Conservation (phyloP, 2,329 filamentous ascomycete species). For the Pochonia chlamydosporia region DNA sequence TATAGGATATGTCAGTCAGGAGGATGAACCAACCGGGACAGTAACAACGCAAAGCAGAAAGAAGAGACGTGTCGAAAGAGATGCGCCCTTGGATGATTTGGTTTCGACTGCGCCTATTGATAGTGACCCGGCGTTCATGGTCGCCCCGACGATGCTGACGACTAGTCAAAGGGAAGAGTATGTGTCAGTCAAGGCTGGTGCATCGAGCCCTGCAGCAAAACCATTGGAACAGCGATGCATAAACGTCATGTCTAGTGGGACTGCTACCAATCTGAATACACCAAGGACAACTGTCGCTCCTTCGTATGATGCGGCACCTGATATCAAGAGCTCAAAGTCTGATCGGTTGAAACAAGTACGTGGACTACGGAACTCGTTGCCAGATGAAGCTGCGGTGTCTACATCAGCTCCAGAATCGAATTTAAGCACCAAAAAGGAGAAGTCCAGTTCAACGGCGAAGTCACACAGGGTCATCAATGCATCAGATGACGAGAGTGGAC, state of each 20-base stretch:
- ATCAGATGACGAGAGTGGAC: background rate
- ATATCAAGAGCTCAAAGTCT: background rate
- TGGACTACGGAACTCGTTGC: background rate
- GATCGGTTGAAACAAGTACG: background rate
- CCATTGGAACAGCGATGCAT: constrained; percentile 1
- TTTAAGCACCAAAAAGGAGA: background rate
- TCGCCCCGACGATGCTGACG: constrained; percentile 27
- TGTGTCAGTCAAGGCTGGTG: constrained; percentile 16
- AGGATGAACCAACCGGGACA: constrained; percentile 3
- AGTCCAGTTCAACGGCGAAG: background rate
- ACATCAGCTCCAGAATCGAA: background rate
- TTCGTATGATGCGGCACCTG: background rate
- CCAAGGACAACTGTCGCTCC: constrained; percentile 13
- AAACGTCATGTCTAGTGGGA: constrained; percentile 23
- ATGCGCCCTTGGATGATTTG: constrained; percentile 5
- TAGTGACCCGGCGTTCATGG: constrained; percentile 24
- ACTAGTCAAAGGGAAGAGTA: constrained; percentile 33
- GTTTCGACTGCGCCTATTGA: constrained; percentile 15
- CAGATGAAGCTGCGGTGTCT: background rate
- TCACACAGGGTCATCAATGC: background rate
- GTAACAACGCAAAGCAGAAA: background rate
- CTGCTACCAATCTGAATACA: constrained; percentile 30
- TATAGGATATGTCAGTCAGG: constrained; percentile 14
- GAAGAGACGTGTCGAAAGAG: constrained; percentile 4
- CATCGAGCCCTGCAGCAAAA: constrained; percentile 11